These are phyloP conservation scores for Hericium alpestre DNA, from an alignment of 768 basidiomycete species.

Conservation along the genomic window DNA sequence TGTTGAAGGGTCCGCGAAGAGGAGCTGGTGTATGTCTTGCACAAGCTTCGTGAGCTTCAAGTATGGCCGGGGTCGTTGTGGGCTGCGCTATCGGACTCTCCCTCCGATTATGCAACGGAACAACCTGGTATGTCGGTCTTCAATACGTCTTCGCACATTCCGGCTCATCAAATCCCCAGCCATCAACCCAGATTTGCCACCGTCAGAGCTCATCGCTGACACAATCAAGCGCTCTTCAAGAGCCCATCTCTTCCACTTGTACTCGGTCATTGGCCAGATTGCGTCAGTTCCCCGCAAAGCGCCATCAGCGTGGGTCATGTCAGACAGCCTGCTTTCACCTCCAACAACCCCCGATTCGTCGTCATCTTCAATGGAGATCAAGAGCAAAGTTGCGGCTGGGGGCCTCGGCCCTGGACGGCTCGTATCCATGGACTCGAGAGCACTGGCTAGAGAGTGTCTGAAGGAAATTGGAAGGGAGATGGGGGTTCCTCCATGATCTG, in stretches of 20 bases:
- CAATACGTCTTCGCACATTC: neutral
- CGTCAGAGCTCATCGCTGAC: slow-evolving; percentile 52
- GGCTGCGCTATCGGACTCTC: slow-evolving; percentile 62
- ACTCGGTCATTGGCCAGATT: slow-evolving; percentile 68
- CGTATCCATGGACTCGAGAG: slow-evolving; percentile 53
- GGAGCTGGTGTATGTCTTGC: slow-evolving; percentile 76
- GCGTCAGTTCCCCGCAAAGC: slow-evolving; percentile 59
- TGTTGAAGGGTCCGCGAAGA: slow-evolving; percentile 70
- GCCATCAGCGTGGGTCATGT: slow-evolving; percentile 54
- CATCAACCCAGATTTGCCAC: slow-evolving; percentile 34
- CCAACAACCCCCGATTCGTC: neutral
- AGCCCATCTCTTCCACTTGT: slow-evolving; percentile 86
- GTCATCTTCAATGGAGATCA: neutral
- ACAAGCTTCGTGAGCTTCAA: slow-evolving; percentile 61
- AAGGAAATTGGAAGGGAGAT: slow-evolving; percentile 66
- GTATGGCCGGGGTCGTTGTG: slow-evolving; percentile 70
- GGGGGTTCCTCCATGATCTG: slow-evolving; percentile 32
- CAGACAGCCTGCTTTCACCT: slow-evolving; percentile 11
- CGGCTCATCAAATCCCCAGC: slow-evolving; percentile 10
- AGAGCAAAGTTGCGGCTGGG: neutral
- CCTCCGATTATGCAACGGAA: slow-evolving; percentile 39
- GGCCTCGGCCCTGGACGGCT: neutral
- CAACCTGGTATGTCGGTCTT: slow-evolving; percentile 42
- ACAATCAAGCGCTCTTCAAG: slow-evolving; percentile 63
- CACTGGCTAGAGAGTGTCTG: slow-evolving; percentile 56